Evolutionary conservation across 768 basidiomycete species (phyloP).

Genomic region (Fistulinella prunicolor): DNA sequence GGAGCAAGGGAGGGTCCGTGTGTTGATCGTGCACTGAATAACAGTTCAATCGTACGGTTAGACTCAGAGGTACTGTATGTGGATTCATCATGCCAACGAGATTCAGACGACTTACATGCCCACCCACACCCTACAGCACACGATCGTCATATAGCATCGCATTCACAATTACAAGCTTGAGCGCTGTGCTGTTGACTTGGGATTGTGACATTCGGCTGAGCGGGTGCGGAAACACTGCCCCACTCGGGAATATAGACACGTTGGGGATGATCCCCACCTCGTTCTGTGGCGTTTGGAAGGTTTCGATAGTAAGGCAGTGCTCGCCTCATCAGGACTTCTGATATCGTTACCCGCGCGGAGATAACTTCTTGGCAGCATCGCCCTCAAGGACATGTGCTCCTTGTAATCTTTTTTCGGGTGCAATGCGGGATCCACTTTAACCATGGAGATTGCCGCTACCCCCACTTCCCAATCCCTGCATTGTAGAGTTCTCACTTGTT

Average conservation of each 20-base stretch:
- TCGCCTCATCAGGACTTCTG: constrained; percentile 11
- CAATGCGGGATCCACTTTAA: constrained; percentile 15
- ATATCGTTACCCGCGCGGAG: constrained; percentile 5
- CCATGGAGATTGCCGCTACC: constrained; percentile 19
- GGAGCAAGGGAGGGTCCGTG: constrained; percentile 10
- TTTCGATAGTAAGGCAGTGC: neutral
- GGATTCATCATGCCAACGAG: neutral
- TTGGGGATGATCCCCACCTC: constrained; percentile 19
- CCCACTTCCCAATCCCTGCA: constrained; percentile 22
- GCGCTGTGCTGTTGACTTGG: constrained; percentile 14
- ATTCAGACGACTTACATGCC: no score
- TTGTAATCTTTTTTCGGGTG: constrained; percentile 16
- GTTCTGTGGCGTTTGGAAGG: constrained; percentile 19
- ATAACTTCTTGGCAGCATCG: constrained; percentile 18
- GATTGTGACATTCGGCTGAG: constrained; percentile 2
- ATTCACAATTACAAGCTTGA: constrained; percentile 26
- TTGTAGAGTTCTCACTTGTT: no score
- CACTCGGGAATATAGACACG: constrained; percentile 11
- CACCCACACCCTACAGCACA: constrained; percentile 8
- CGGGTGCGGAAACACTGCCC: constrained; percentile 3
- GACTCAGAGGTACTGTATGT: constrained; percentile 17
- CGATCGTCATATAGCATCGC: constrained; percentile 21
- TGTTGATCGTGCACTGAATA: constrained; percentile 12
- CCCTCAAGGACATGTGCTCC: constrained; percentile 5
- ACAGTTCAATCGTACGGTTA: constrained; percentile 22